These are phyloP conservation scores for Leccinum subrobustum DNA, from an alignment of 1,284 basidiomycete genomes.

Conservation along the genomic window DNA sequence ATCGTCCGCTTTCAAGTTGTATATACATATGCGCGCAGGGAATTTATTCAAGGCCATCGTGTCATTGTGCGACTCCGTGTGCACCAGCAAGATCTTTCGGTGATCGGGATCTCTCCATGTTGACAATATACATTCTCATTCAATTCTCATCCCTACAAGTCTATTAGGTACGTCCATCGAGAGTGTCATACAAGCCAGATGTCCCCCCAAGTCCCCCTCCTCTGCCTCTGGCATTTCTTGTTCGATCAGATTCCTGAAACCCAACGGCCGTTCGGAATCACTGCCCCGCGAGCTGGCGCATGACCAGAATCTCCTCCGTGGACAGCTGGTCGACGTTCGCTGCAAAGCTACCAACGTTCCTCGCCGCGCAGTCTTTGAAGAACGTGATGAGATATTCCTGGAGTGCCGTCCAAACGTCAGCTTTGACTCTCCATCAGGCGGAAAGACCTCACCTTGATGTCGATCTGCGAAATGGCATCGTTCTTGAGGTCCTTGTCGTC, in stretches of 20 bases:
- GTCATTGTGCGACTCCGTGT: background rate
- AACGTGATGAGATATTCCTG: conserved; percentile 70
- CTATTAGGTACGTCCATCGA: background rate
- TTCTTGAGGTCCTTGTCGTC: conserved; percentile 86
- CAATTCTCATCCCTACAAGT: conserved; percentile 6
- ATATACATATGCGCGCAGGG: background rate
- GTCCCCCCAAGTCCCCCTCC: background rate
- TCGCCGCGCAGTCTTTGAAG: conserved; percentile 65
- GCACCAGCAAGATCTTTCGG: background rate
- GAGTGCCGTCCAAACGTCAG: background rate
- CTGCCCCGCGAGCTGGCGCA: conserved; percentile 52
- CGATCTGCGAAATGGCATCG: conserved; percentile 86
- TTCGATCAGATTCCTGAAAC: background rate
- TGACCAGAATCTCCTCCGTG: conserved; percentile 66
- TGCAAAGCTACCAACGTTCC: conserved; percentile 67
- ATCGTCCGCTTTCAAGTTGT: background rate
- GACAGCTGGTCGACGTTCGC: conserved; percentile 63
- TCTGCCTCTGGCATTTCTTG: background rate
- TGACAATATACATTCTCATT: background rate
- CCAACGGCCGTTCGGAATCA: conserved; percentile 5
- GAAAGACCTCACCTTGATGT: conserved; percentile 69
- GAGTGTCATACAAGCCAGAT: conserved; percentile 10
- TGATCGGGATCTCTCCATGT: background rate
- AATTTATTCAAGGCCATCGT: background rate
- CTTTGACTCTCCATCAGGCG: background rate